Evolutionary conservation across 2,329 filamentous ascomycete species (phyloP).

Genomic region (Zymoseptoria tritici): DNA sequence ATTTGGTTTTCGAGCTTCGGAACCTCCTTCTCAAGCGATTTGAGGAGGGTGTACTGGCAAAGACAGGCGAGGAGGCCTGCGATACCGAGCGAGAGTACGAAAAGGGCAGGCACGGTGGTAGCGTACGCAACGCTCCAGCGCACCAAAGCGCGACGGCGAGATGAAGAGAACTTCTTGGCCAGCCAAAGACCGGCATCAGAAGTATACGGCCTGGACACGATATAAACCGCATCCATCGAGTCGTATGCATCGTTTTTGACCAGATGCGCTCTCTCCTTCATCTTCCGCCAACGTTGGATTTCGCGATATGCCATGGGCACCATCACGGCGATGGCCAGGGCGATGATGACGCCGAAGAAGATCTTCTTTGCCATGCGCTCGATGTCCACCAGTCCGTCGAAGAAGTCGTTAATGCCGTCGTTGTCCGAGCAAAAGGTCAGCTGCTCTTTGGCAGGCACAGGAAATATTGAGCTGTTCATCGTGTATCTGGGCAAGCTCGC

Average conservation of each 20-base stretch:
- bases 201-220: slow-evolving; percentile 73
- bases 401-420: slow-evolving; percentile 75
- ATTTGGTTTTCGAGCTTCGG: slow-evolving; percentile 69
- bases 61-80: slow-evolving; percentile 76
- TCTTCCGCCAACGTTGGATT: slow-evolving; percentile 65
- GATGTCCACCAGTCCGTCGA: slow-evolving; percentile 60
- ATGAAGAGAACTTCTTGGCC: slow-evolving; percentile 56
- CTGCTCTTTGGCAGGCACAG: slow-evolving; percentile 72
- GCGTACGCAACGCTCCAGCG: slow-evolving; percentile 82
- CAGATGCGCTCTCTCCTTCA: slow-evolving; percentile 61
- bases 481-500: slow-evolving; percentile 62
- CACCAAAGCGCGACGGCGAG: slow-evolving; percentile 61
- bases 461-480: slow-evolving; percentile 72
- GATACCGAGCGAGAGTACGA: slow-evolving; percentile 73
- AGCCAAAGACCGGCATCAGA: slow-evolving; percentile 64
- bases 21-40: slow-evolving; percentile 63
- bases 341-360: slow-evolving; percentile 66
- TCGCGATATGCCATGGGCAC: slow-evolving; percentile 75
- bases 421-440: slow-evolving; percentile 86
- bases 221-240: slow-evolving; percentile 80
- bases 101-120: slow-evolving; percentile 78
- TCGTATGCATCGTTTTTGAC: slow-evolving; percentile 63
- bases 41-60: slow-evolving; percentile 74
- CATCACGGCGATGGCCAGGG: slow-evolving; percentile 65
- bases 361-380: slow-evolving; percentile 63